phyloP scores from a whole-genome alignment of 2,329 filamentous ascomycete species.

The Aspergillus ochraceus region DNA sequence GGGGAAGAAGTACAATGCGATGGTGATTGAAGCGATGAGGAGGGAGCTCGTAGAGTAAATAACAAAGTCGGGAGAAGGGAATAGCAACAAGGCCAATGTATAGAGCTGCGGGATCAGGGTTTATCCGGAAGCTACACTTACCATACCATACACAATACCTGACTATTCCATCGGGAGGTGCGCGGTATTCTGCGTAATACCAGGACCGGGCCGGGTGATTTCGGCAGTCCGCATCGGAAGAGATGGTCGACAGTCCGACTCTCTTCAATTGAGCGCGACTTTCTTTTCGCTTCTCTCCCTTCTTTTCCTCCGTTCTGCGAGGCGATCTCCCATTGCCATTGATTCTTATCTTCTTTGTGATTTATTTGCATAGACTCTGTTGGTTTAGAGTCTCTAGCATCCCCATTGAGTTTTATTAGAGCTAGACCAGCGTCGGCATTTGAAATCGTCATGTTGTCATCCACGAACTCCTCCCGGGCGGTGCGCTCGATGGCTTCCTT shows the following conservation, averaged over 20 bases:
- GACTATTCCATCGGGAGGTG: neutral
- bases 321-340: neutral
- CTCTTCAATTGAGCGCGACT: neutral
- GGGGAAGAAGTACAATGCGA: conserved; percentile 29
- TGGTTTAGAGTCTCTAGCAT: neutral
- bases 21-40: conserved; percentile 29
- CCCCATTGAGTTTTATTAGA: neutral
- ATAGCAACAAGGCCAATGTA: neutral
- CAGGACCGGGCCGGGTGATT: conserved; percentile 25
- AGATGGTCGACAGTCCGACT: conserved; percentile 3
- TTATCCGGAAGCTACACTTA: conserved; percentile 18
- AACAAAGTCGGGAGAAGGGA: neutral
- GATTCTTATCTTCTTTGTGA: neutral
- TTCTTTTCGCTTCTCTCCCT: neutral
- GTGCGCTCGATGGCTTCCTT: conserved; percentile 38
- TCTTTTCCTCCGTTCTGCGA: neutral
- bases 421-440: conserved; percentile 13
- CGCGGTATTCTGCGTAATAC: neutral
- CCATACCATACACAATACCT: conserved; percentile 13
- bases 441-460: conserved; percentile 32
- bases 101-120: conserved; percentile 12
- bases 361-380: neutral
- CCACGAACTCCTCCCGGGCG: conserved; percentile 33
- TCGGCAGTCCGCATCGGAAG: conserved; percentile 26
- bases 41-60: conserved; percentile 20